Base-by-base conservation (phyloP, 495 filamentous ascomycete genomes). In the Penicillium longicatenatum region DNA sequence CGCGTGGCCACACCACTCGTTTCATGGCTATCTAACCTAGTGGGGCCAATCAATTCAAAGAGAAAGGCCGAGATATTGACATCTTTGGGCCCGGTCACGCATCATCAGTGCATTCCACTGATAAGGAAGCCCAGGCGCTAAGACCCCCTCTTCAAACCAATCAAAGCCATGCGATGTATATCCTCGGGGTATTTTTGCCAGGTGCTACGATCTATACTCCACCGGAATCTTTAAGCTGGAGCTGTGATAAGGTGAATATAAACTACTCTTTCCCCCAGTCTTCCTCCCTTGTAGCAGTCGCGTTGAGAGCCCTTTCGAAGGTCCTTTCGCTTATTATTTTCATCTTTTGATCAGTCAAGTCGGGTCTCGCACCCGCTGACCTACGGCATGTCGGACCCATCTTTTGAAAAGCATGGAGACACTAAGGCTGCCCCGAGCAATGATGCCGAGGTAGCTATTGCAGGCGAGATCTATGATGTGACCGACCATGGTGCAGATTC, bases 401-500 rank as follows among this genome's bases (percentile, higher is more conserved):
- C 26, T 33, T 31, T 33, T 24, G 47, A 50, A 16, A 50, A 50
- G 26, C 14, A 29, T 33, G 45, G 45, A 16, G 24, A 30, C 26
- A 19, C 14, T 2, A 50, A 50, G 9, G 47, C 8, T 6, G 12
- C 17, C 12, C 4, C 16, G 5, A 50, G n/a, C 24, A 50, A 50
- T 20, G 26, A 50, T 11, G 8, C 47, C 24, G 47, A 50, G 16
- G 22, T 50, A 11, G 10, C 26, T 10, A 9, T 33, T 14, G 24
- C 2, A 3, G 47, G 47, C 6, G 47, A 50, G 1, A 14, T 31
- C 47, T 50, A 50, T 4, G 26, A 33, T 31, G 47, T 50, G 47
- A 31, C 26, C 47, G 61, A 61, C 44, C 55, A 70, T 55, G 67
- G 64, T 8, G 61, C 66, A 17, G 69, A 70, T 10, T 64, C 64